A percentile compares a stretch with the other conserved stretches of the same genome.
Conservation (phyloP, 2,329 filamentous ascomycete species). For the Trichocomaceae sp. region DNA sequence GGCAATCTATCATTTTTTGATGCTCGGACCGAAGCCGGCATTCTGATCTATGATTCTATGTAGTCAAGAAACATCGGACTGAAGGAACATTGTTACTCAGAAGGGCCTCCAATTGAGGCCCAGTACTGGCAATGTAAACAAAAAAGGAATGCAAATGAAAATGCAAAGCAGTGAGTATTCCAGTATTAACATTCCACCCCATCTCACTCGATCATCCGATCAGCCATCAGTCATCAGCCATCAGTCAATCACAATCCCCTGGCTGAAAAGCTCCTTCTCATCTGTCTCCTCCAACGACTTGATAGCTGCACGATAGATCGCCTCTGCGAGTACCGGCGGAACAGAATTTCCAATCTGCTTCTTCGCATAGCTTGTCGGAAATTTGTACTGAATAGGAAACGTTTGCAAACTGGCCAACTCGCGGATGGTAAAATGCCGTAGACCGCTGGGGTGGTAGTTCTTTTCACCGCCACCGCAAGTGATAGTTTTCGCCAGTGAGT, state of each 20-base stretch:
- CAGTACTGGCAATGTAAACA: background rate
- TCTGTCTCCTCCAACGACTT: constrained; percentile 34
- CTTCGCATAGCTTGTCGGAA: constrained; percentile 39
- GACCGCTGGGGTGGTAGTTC: constrained; percentile 61
- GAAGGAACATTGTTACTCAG: too few relatives aligned
- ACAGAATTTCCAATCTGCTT: constrained; percentile 76
- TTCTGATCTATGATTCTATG: background rate
- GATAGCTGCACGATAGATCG: constrained; percentile 33
- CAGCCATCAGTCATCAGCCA: background rate
- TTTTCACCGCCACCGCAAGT: constrained; percentile 55
- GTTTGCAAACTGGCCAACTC: constrained; percentile 65
- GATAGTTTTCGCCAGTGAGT: constrained; percentile 52
- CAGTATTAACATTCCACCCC: background rate
- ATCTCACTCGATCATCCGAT: too few relatives aligned
- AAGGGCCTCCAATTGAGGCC: background rate
- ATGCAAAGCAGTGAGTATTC: background rate
- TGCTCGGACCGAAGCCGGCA: too few relatives aligned
- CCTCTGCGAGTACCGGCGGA: constrained; percentile 48
- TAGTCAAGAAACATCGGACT: too few relatives aligned
- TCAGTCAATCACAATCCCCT: constrained; percentile 2
- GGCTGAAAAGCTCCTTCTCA: constrained; percentile 11
- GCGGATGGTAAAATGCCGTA: constrained; percentile 56
- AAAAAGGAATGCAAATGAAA: background rate
- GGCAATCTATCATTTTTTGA: too few relatives aligned
- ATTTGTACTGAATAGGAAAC: constrained; percentile 58